Evolutionary conservation across 2,329 filamentous ascomycete genomes (phyloP).

Genomic region (Saccharata proteae): DNA sequence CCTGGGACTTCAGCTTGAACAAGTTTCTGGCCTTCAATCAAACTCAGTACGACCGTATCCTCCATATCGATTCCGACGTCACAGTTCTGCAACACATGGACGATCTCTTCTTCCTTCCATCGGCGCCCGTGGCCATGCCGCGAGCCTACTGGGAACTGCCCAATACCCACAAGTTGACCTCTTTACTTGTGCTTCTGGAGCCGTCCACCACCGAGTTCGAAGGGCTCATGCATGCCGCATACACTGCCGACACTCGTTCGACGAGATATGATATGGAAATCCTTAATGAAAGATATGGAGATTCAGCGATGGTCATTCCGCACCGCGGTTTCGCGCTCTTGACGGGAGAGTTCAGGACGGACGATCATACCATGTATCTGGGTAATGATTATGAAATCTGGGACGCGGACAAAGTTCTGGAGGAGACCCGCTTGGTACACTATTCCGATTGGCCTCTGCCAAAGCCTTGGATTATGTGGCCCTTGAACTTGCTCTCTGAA

Average conservation of each 20-base stretch:
- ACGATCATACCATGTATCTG: constrained; percentile 41
- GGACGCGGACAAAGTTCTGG: constrained; percentile 44
- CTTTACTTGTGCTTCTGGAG: constrained; percentile 49
- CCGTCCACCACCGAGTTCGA: constrained; percentile 43
- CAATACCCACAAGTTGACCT: constrained; percentile 33
- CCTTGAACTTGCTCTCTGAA: constrained; percentile 26
- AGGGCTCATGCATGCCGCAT: constrained; percentile 16
- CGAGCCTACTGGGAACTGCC: constrained; percentile 57
- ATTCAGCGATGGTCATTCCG: constrained; percentile 48
- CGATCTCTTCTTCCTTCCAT: constrained; percentile 57
- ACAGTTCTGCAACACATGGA: constrained; percentile 53
- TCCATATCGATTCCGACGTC: constrained; percentile 52
- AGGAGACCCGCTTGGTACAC: constrained; percentile 55
- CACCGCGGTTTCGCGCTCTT: constrained; percentile 51
- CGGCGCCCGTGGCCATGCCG: constrained; percentile 51
- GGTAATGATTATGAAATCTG: constrained; percentile 43
- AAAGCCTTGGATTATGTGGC: constrained; percentile 48
- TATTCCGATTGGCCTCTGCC: constrained; percentile 62
- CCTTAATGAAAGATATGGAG: constrained; percentile 48
- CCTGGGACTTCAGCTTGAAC: constrained; percentile 53
- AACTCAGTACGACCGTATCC: constrained; percentile 46
- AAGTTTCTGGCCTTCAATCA: constrained; percentile 60
- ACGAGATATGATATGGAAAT: constrained; percentile 55
- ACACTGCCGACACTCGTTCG: constrained; percentile 13
- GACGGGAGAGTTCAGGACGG: constrained; percentile 48